Evolutionary conservation across 2,329 filamentous ascomycete species (phyloP).

Genomic region (Neonectria sp.): DNA sequence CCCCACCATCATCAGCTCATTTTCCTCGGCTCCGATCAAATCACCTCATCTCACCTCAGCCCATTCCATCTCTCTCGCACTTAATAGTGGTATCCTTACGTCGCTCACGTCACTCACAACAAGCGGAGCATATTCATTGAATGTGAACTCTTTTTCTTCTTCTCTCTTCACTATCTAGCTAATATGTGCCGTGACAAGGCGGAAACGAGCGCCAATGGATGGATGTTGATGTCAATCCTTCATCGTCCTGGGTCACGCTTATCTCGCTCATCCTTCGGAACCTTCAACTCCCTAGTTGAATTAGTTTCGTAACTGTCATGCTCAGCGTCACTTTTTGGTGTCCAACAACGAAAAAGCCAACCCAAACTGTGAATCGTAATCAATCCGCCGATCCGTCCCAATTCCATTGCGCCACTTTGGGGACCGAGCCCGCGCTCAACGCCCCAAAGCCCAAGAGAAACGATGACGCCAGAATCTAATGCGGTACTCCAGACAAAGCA

Average conservation of each 20-base stretch:
- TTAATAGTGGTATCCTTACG: not conserved
- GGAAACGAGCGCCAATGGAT: conserved; percentile 22
- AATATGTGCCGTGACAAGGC: conserved; percentile 33
- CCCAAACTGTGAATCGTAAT: conserved; percentile 24
- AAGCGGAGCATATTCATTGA: not conserved
- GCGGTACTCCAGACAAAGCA: conserved; percentile 38
- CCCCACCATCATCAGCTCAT: conserved; percentile 17
- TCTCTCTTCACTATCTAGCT: conserved; percentile 22
- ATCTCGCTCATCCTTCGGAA: conserved; percentile 29
- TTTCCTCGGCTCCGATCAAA: conserved; percentile 13
- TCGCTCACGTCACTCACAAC: not conserved
- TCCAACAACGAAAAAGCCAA: conserved; percentile 34
- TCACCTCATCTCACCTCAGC: conserved; percentile 8
- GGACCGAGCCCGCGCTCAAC: conserved; percentile 42
- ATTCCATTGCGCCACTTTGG: conserved; percentile 37
- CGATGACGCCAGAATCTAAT: conserved; percentile 38
- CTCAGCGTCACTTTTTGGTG: conserved; percentile 42
- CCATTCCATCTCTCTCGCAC: not conserved
- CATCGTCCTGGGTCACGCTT: conserved; percentile 25
- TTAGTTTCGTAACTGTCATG: conserved; percentile 45
- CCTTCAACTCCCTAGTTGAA: conserved; percentile 43
- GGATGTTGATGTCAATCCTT: conserved; percentile 23
- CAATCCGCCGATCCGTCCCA: conserved; percentile 30
- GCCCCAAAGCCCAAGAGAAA: conserved; percentile 28
- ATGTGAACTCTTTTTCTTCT: conserved; percentile 13